Evolutionary conservation across 2,329 filamentous ascomycete genomes (phyloP).

Genomic region (Alternaria gaisen): DNA sequence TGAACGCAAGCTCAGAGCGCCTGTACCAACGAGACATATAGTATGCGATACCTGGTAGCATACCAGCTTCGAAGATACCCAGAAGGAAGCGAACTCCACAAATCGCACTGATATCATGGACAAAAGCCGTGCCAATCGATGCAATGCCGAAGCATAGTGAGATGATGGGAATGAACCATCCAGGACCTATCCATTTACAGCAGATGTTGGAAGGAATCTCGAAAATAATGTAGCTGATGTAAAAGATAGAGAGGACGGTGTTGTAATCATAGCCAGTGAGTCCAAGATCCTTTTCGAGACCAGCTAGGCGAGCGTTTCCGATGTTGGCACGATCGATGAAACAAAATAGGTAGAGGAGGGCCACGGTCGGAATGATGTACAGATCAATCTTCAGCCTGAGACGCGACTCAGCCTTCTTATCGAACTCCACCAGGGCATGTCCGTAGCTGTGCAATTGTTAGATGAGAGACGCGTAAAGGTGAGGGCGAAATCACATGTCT

Average conservation of each 20-base stretch:
- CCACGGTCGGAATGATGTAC: conserved; percentile 70
- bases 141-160: conserved; percentile 70
- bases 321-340: conserved; percentile 81
- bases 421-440: conserved; percentile 55
- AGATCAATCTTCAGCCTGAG: conserved; percentile 72
- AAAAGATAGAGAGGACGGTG: conserved; percentile 72
- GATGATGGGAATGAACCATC: conserved; percentile 73
- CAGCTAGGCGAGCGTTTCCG: conserved; percentile 74
- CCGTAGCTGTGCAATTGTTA: conserved; percentile 39
- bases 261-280: conserved; percentile 74
- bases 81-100: conserved; percentile 73
- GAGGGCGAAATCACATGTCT: conserved; percentile 34
- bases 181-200: conserved; percentile 76
- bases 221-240: conserved; percentile 71
- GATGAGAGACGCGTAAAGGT: not conserved
- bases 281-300: conserved; percentile 68
- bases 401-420: conserved; percentile 64
- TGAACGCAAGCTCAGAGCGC: conserved; percentile 72
- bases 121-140: conserved; percentile 73
- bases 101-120: conserved; percentile 61
- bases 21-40: conserved; percentile 77
- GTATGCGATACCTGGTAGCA: conserved; percentile 78
- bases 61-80: conserved; percentile 73
- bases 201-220: conserved; percentile 71
- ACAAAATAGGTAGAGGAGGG: conserved; percentile 74